Percentiles rank a stretch among this genome's conserved stretches.
Evolutionary conservation across 2,329 filamentous ascomycete genomes (phyloP).

Genomic region (Alternaria sp.): DNA sequence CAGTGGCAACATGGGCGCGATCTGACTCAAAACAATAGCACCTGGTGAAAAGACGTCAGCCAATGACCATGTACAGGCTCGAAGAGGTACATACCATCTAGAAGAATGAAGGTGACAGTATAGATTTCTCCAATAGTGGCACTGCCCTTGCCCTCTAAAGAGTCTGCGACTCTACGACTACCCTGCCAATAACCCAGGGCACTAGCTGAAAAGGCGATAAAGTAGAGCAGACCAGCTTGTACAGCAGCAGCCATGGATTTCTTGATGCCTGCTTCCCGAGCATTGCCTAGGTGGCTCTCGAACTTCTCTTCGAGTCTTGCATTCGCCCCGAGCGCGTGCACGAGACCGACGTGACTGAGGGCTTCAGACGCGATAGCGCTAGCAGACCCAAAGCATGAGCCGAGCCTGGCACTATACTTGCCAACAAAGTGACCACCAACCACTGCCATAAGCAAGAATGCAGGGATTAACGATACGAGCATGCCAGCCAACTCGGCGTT

Average conservation of each 20-base stretch:
- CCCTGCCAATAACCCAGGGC: conserved; percentile 75
- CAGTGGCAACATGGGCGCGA: conserved; percentile 60
- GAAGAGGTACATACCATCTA: conserved; percentile 54
- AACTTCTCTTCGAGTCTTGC: conserved; percentile 69
- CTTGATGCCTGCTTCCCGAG: conserved; percentile 63
- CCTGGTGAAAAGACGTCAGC: conserved; percentile 38
- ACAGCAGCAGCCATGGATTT: conserved; percentile 66
- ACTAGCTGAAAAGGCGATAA: conserved; percentile 73
- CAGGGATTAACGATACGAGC: conserved; percentile 69
- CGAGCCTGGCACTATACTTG: conserved; percentile 62
- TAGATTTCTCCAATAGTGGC: conserved; percentile 59
- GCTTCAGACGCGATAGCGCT: conserved; percentile 71
- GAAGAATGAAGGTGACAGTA: conserved; percentile 64
- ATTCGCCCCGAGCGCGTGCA: conserved; percentile 71
- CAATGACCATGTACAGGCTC: not conserved
- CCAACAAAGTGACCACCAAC: conserved; percentile 64
- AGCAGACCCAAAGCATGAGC: conserved; percentile 64
- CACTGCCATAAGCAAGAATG: conserved; percentile 68
- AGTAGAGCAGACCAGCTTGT: conserved; percentile 70
- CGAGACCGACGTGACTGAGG: conserved; percentile 67
- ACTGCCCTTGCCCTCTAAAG: conserved; percentile 45
- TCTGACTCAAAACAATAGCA: conserved; percentile 57
- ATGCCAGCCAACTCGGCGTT: conserved; percentile 70
- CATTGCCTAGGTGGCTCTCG: conserved; percentile 59
- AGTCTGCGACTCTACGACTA: conserved; percentile 62